Base-by-base conservation (phyloP, 352 stramenopile genomes). In the Pythium dissimile region DNA sequence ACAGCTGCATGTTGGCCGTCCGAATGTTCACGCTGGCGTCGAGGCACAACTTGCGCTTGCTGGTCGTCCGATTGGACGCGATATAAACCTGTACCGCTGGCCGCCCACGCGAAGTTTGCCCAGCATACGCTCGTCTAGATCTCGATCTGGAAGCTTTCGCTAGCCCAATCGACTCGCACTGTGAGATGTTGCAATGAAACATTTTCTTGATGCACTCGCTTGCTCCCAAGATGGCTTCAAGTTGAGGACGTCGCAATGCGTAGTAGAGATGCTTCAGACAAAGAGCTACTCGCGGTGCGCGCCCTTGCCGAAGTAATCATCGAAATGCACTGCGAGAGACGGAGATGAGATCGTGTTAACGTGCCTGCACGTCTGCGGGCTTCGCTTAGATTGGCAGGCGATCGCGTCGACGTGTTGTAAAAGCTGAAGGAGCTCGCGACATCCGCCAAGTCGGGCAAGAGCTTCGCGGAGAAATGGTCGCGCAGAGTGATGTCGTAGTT, bases 401-500 rank as follows among this genome's bases (percentile, higher is more conserved):
- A 44, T 3, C 70, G 67, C 20, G 24, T 20, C 0, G 70, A 60
- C 49, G 59, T 42, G 43, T 50, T 70, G 37, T 55, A 64, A 53
- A 79, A 62, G 5, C 58, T 47, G 48, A 58, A 74, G n/a, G 27
- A 42, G 34, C 50, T 39, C 4, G 67, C 71, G 21, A 83, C 63
- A 23, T 52, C 26, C 12, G 46, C 59, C 2, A 85, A 46, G 20
- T 77, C 63, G 12, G 64, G 65, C 11, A 83, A 43, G 13, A 45
- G 54, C 21, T 54, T 52, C 8, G 63, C 5, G 13, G 79, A 41
- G 16, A 79, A n/a, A 27, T 77, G 55, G 16, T 82, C 72, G n/a
- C 72, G 55, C 35, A 27, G 7, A 8, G 73, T 56, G 23, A 71
- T 55, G 39, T 70, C 44, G 54, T 82, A 85, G 55, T 75, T 81